A percentile compares a stretch with the other conserved stretches of the same genome.
Conservation (phyloP, 1,284 basidiomycete species). For the Vanrija humicola region DNA sequence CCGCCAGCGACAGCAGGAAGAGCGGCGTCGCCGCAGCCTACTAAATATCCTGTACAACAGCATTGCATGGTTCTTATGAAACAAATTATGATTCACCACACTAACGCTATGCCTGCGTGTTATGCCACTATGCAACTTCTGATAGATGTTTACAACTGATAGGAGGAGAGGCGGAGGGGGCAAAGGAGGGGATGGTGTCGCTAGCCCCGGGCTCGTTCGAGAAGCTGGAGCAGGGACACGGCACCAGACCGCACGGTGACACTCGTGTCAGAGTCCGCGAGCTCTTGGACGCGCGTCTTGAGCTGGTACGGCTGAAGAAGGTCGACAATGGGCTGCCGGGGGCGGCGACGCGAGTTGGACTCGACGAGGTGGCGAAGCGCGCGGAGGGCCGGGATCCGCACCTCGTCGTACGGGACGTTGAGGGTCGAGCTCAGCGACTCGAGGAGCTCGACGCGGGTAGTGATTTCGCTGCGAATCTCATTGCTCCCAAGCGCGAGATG, state of each 20-base stretch:
- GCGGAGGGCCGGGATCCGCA: constrained; percentile 40
- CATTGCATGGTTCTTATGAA: not conserved
- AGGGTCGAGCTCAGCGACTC: constrained; percentile 30
- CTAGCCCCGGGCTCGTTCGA: constrained; percentile 21
- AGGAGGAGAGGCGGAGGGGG: too few relatives aligned
- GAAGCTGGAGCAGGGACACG: constrained; percentile 25
- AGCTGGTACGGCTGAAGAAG: constrained; percentile 42
- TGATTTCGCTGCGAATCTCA: constrained; percentile 27
- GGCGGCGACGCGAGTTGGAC: constrained; percentile 30
- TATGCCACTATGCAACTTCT: too few relatives aligned
- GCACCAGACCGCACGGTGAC: constrained; percentile 29
- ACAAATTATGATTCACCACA: not conserved
- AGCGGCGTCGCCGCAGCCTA: constrained; percentile 47
- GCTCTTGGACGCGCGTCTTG: constrained; percentile 26
- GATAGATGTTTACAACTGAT: not conserved
- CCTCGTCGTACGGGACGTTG: constrained; percentile 16
- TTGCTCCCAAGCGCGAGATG: constrained; percentile 45
- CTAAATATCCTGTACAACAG: constrained; percentile 19
- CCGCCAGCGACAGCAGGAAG: constrained; percentile 43
- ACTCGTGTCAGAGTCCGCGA: constrained; percentile 24
- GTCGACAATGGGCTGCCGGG: constrained; percentile 36
- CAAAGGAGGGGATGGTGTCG: not conserved
- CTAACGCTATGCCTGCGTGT: not conserved
- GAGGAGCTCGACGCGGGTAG: constrained; percentile 28
- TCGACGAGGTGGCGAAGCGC: constrained; percentile 41